A percentile compares a stretch with the other conserved stretches of the same genome.
Evolutionary conservation across 768 basidiomycete species (phyloP).

Genomic region (Termitomyces sp.): DNA sequence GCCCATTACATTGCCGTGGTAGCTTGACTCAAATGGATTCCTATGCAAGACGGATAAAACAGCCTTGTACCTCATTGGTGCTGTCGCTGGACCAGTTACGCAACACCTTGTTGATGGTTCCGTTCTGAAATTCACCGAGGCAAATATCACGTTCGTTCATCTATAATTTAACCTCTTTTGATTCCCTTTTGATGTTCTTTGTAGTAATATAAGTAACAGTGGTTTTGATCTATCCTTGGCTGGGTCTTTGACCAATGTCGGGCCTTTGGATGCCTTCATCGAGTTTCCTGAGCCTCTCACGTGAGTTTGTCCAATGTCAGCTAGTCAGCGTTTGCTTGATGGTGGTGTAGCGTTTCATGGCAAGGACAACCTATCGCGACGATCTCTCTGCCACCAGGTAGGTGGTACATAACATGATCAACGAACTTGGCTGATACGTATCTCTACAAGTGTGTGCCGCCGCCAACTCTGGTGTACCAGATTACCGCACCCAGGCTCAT

Average conservation of each 20-base stretch:
- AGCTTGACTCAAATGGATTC: not conserved
- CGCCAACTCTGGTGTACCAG: conserved; percentile 63
- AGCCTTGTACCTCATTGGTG: conserved; percentile 65
- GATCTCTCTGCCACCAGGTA: conserved; percentile 59
- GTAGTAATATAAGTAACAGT: conserved; percentile 49
- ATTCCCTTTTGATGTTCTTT: not conserved
- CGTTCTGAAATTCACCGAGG: conserved; percentile 48
- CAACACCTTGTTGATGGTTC: conserved; percentile 63
- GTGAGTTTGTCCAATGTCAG: conserved; percentile 32
- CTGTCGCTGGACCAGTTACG: conserved; percentile 61
- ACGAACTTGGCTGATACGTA: not conserved
- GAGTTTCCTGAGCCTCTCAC: conserved; percentile 60
- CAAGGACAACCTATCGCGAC: conserved; percentile 59
- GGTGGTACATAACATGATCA: conserved; percentile 8
- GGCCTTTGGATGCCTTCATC: conserved; percentile 68
- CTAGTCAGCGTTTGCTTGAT: not conserved
- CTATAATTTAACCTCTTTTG: not conserved
- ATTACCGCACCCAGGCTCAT: conserved; percentile 50
- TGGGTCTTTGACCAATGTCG: conserved; percentile 58
- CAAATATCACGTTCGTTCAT: conserved; percentile 50
- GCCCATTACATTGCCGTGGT: not conserved
- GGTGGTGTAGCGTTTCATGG: conserved; percentile 49
- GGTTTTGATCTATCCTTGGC: conserved; percentile 62
- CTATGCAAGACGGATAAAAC: conserved; percentile 54
- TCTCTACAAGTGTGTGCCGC: conserved; percentile 53